Evolutionary conservation across 1,284 basidiomycete species (phyloP).

Genomic region (Schizophyllum amplum): DNA sequence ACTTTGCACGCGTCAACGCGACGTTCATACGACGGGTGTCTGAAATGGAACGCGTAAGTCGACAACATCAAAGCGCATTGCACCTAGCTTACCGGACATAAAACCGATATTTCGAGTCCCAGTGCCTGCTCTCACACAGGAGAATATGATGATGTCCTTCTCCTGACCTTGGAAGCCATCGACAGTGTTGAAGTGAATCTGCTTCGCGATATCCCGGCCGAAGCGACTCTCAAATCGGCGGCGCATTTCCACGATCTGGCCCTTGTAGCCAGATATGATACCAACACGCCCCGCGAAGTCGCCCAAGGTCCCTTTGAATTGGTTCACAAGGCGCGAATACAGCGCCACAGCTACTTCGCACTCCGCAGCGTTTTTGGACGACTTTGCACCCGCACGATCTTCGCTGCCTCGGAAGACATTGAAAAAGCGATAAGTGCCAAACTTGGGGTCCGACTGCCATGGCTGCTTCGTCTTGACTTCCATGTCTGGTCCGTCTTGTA

Average conservation of each 20-base stretch:
- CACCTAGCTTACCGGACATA: conserved; percentile 55
- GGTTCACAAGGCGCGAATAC: conserved; percentile 65
- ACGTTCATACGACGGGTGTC: conserved; percentile 95
- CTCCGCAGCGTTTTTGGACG: conserved; percentile 76
- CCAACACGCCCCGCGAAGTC: conserved; percentile 80
- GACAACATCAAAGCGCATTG: conserved; percentile 1
- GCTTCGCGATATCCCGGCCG: conserved; percentile 62
- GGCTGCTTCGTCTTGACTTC: conserved; percentile 71
- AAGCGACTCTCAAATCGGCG: conserved; percentile 67
- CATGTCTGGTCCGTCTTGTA: conserved; percentile 91
- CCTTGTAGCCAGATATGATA: conserved; percentile 93
- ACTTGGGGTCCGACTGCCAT: conserved; percentile 80
- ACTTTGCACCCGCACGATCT: conserved; percentile 51
- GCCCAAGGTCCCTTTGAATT: conserved; percentile 43
- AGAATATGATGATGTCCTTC: conserved; percentile 93
- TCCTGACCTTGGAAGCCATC: conserved; percentile 98
- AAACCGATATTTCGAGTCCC: conserved; percentile 81
- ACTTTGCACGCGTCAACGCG: conserved; percentile 91
- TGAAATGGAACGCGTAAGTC: conserved; percentile 18
- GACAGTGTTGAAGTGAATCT: conserved; percentile 94
- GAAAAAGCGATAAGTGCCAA: conserved; percentile 89
- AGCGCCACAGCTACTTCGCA: conserved; percentile 73
- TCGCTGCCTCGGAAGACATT: conserved; percentile 63
- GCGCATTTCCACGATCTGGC: conserved; percentile 78
- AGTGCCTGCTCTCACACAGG: conserved; percentile 88